Conservation (phyloP, 1,284 basidiomycete genomes). For the Irpex rosettiformis region DNA sequence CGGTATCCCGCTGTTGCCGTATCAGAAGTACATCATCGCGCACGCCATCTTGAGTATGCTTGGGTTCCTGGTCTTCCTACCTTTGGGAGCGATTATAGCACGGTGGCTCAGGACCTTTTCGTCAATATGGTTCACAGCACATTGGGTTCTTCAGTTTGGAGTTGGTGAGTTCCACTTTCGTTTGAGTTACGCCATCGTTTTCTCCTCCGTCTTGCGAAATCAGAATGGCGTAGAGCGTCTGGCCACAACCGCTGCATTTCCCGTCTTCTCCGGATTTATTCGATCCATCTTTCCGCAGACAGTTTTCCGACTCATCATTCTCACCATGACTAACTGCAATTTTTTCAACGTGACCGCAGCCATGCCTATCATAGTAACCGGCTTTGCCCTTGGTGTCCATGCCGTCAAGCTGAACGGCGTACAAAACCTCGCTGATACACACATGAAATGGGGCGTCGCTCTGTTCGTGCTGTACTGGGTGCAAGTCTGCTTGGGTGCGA, state of each 20-base stretch:
- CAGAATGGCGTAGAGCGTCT: background rate
- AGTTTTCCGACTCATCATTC: background rate
- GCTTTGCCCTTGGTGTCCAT: conserved; percentile 46
- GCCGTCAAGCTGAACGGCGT: conserved; percentile 39
- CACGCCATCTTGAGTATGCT: conserved; percentile 32
- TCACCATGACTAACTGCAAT: background rate
- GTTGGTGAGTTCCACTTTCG: conserved; percentile 19
- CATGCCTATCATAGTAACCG: conserved; percentile 48
- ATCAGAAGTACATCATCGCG: conserved; percentile 33
- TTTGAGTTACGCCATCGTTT: conserved; percentile 1
- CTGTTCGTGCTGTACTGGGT: conserved; percentile 57
- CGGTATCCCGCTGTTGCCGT: conserved; percentile 23
- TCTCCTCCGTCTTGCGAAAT: background rate
- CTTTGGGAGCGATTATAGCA: conserved; percentile 28
- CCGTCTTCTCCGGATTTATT: background rate
- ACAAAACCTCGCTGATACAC: conserved; percentile 42
- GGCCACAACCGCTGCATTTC: background rate
- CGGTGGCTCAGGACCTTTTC: conserved; percentile 30
- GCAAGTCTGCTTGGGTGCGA: conserved; percentile 53
- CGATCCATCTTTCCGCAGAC: background rate
- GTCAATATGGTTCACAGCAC: conserved; percentile 26
- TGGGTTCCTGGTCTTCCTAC: conserved; percentile 30
- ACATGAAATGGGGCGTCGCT: conserved; percentile 59
- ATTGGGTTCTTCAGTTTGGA: conserved; percentile 25
- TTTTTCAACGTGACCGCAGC: conserved; percentile 14